Base-by-base conservation (phyloP, 2,329 filamentous ascomycete genomes). In the Zopfia rhizophila region DNA sequence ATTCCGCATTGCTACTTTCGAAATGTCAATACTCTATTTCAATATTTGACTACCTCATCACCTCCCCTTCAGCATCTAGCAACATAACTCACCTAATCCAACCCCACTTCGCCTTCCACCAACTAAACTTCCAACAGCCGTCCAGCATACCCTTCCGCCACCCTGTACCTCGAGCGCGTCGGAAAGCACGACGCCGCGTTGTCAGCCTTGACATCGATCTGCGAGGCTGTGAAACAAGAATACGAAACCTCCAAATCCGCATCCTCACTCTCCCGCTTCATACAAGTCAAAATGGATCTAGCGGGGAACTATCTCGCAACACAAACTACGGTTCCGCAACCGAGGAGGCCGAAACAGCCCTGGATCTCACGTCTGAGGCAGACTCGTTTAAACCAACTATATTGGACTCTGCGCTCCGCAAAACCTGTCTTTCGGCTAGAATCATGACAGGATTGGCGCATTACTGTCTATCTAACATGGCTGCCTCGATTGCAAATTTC, bases 61-160 rank as follows among this genome's bases (percentile, higher is more conserved):
- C 82, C 2, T 81, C 82, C 2, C 74, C 83, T 1, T 66, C 78
- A 11, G 61, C 70, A 5, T 73, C 74, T 2, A 70, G 79, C 79
- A 61, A 84, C 74, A 52, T 88, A 75, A 68, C 76, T 10, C 74
- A 78, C 41, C 80, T 97, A 5, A 85, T 97, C 16, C 90, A 93
- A 54, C 92, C 94, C 0, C 81, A 97, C 14, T 96, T 97, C 63
- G 92, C 90, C 0, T 83, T 97, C 1, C 85, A 88, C 40, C 94
- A 99, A 69, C 78, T 97, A 2, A 83, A 84, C 44, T 81, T 81
- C 6, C 85, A 96, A 59, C 78, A 80, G 14, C 88, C 90, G 0
- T 79, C 83, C 31, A 87, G 94, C 47, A 70, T 92, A 21, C 79
- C 85, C 0, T 90, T 82, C 99, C 4, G 83, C 85, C 1, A 86